These are phyloP conservation scores for Colletotrichum aenigma DNA, from an alignment of 2,329 filamentous ascomycete genomes.

Conservation along the genomic window DNA sequence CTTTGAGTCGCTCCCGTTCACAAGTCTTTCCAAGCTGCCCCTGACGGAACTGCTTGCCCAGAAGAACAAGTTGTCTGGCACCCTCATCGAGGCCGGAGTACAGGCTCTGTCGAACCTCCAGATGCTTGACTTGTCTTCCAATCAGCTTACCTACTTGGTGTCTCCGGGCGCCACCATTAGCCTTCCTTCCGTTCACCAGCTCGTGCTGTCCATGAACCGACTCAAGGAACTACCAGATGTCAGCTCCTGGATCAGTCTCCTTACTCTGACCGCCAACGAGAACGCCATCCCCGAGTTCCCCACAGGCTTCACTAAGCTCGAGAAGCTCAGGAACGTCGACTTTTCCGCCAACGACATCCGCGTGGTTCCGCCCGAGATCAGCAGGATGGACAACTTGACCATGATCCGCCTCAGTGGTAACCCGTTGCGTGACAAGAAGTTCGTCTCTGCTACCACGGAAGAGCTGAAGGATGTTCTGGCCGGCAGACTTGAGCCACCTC, in stretches of 20 bases:
- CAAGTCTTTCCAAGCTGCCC: slow-evolving; percentile 68
- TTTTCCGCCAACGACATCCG: slow-evolving; percentile 86
- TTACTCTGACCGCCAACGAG: slow-evolving; percentile 78
- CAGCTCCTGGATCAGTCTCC: slow-evolving; percentile 72
- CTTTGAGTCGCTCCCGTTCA: slow-evolving; percentile 73
- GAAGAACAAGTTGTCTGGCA: slow-evolving; percentile 79
- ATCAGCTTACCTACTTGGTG: slow-evolving; percentile 67
- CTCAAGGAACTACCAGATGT: slow-evolving; percentile 76
- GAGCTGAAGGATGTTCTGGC: slow-evolving; percentile 79
- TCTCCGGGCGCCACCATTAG: slow-evolving; percentile 50
- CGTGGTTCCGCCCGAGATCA: slow-evolving; percentile 75
- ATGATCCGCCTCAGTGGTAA: slow-evolving; percentile 86
- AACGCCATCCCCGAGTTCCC: slow-evolving; percentile 83
- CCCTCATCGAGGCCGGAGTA: slow-evolving; percentile 69
- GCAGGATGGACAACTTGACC: slow-evolving; percentile 77
- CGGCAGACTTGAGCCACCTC: slow-evolving; percentile 66
- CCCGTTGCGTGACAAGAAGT: slow-evolving; percentile 86
- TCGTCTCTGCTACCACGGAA: slow-evolving; percentile 78
- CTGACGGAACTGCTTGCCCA: slow-evolving; percentile 75
- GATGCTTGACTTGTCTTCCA: slow-evolving; percentile 77
- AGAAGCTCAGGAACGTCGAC: slow-evolving; percentile 76
- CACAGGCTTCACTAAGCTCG: slow-evolving; percentile 71
- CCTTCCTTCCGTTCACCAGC: slow-evolving; percentile 73
- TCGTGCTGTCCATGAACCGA: slow-evolving; percentile 83
- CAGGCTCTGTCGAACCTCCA: slow-evolving; percentile 69